phyloP scores from a whole-genome alignment of 768 basidiomycete genomes.

The Termitomyces sp. region DNA sequence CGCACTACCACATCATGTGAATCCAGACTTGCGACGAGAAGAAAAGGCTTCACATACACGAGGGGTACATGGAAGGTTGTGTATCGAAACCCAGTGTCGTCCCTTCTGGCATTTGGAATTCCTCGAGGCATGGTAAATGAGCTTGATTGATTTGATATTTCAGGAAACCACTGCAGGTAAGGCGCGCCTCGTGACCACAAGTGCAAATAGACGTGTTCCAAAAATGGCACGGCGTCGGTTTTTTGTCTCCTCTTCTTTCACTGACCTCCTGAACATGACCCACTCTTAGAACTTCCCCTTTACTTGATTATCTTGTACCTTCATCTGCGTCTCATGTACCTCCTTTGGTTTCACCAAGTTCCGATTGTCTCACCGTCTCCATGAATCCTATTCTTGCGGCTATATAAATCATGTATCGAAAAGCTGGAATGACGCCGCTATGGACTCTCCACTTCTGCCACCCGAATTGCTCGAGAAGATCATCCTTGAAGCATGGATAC shows the following conservation, averaged over 20 bases:
- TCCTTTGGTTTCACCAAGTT: neutral
- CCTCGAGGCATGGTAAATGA: slow-evolving; percentile 66
- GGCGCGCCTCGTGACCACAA: neutral
- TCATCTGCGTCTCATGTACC: neutral
- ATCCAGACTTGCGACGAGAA: neutral
- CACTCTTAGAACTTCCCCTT: neutral
- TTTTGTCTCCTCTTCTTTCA: neutral
- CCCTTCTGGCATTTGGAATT: slow-evolving; percentile 74
- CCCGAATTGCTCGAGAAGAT: slow-evolving; percentile 19
- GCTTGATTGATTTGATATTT: neutral
- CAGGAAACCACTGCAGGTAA: no score
- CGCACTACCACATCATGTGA: slow-evolving; percentile 38
- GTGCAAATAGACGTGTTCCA: neutral
- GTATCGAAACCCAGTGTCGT: slow-evolving; percentile 80
- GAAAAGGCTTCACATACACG: slow-evolving; percentile 40
- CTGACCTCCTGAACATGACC: neutral
- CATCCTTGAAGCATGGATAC: slow-evolving; percentile 28
- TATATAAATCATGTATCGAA: neutral
- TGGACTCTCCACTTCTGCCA: slow-evolving; percentile 3
- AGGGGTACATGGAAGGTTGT: slow-evolving; percentile 81
- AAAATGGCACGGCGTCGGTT: neutral
- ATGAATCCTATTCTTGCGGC: neutral
- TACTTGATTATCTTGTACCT: neutral
- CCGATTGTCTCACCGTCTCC: slow-evolving; percentile 1
- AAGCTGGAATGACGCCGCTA: fast-evolving